Evolutionary conservation across 78 protist species (phyloP).

Genomic region (Speleostelium caveatum): DNA sequence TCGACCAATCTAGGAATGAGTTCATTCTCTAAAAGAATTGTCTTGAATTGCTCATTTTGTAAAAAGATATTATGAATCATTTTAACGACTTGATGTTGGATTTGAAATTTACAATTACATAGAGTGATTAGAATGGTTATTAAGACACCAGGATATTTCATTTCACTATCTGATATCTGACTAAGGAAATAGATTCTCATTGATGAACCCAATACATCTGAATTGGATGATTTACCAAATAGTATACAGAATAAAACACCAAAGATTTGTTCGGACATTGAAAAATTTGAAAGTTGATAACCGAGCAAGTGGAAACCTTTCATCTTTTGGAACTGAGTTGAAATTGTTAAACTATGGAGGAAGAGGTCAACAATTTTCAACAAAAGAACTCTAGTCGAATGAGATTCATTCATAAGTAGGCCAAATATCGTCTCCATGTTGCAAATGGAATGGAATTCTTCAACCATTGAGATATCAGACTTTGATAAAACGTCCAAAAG

Average conservation of each 20-base stretch:
- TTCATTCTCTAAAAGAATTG: slow-evolving; percentile 33
- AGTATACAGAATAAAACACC: slow-evolving; percentile 72
- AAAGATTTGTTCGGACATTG: slow-evolving; percentile 59
- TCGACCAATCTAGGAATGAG: slow-evolving; percentile 49
- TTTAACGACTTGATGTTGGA: slow-evolving; percentile 65
- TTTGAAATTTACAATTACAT: background rate
- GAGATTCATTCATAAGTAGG: slow-evolving; percentile 27
- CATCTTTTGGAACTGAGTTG: slow-evolving; percentile 45
- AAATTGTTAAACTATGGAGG: slow-evolving; percentile 33
- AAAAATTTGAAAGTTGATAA: slow-evolving; percentile 18
- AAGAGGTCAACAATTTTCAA: slow-evolving; percentile 57
- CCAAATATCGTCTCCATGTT: slow-evolving; percentile 63
- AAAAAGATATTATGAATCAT: slow-evolving; percentile 64
- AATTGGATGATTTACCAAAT: slow-evolving; percentile 52
- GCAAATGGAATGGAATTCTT: slow-evolving; percentile 67
- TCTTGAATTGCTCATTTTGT: slow-evolving; percentile 46
- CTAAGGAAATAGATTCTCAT: slow-evolving; percentile 33
- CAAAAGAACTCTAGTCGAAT: slow-evolving; percentile 15
- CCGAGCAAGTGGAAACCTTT: slow-evolving; percentile 79
- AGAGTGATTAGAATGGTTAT: slow-evolving; percentile 27
- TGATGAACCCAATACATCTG: slow-evolving; percentile 10
- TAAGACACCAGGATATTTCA: slow-evolving; percentile 48
- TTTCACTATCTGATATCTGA: background rate
- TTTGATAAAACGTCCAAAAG: slow-evolving; percentile 30
- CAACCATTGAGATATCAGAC: slow-evolving; percentile 32